Evolutionary conservation across 163 green algal species (phyloP).

Genomic region (Scenedesmus sp.): DNA sequence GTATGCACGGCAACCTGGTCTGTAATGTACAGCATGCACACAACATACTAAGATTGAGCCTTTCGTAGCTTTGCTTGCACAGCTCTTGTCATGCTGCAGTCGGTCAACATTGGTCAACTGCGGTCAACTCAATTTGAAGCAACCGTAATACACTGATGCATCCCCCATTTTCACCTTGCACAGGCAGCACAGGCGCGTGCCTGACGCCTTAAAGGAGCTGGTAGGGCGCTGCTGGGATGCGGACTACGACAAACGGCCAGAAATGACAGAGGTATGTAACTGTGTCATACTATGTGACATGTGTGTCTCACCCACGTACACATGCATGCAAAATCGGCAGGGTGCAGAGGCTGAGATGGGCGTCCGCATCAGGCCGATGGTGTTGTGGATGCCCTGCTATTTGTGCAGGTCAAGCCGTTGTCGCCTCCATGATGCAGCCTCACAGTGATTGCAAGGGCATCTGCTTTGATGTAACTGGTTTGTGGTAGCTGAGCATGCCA

Average conservation of each 20-base stretch:
- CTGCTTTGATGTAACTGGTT: neutral
- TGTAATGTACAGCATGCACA: no score
- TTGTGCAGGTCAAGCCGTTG: neutral
- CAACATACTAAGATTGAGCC: no score
- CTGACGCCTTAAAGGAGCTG: slow-evolving; percentile 64
- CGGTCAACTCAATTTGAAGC: neutral
- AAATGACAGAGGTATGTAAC: slow-evolving; percentile 52
- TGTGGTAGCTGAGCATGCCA: no score
- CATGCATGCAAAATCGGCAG: no score
- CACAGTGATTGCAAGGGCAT: no score
- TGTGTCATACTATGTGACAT: neutral
- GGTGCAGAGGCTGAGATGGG: neutral
- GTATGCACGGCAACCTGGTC: no score
- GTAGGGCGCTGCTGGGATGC: slow-evolving; percentile 74
- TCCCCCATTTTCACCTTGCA: no score
- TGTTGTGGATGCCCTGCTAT: neutral
- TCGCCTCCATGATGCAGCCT: no score
- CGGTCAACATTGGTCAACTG: neutral
- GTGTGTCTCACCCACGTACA: neutral
- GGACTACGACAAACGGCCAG: slow-evolving; percentile 69
- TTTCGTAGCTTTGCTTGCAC: no score
- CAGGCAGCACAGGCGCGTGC: slow-evolving; percentile 44
- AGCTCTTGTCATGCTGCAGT: neutral
- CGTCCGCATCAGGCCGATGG: neutral
- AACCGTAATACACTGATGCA: neutral